A percentile compares a stretch with the other conserved stretches of the same genome.
Evolutionary conservation across 2,329 filamentous ascomycete species (phyloP).

Genomic region (Pseudocercospora eumusae): DNA sequence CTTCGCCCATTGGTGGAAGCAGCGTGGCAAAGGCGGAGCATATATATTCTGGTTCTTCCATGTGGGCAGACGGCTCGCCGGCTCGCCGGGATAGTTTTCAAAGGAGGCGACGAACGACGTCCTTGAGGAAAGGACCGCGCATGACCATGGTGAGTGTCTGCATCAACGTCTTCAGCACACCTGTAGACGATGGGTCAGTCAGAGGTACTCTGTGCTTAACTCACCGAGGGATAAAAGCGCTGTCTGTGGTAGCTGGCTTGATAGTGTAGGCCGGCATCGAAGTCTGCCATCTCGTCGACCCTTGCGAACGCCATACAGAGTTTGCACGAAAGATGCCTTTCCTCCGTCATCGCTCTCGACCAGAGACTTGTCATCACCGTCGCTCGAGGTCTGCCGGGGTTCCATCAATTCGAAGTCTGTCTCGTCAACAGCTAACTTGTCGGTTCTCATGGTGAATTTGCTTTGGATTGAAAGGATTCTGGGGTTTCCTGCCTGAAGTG

Average conservation of each 20-base stretch:
- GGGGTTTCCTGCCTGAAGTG: neutral
- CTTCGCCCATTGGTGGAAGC: neutral
- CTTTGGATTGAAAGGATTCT: neutral
- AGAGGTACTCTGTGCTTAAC: neutral
- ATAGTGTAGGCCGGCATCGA: neutral
- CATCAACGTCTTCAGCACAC: neutral
- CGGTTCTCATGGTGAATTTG: neutral
- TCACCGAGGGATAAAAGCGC: neutral
- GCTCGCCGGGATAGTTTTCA: neutral
- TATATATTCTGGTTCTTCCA: neutral
- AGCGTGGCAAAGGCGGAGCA: neutral
- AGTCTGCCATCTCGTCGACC: neutral
- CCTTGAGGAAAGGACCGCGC: neutral
- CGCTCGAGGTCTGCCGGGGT: neutral
- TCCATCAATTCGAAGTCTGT: neutral
- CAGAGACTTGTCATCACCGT: neutral
- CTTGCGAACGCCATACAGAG: neutral
- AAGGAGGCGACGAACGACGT: neutral
- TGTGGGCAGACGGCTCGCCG: neutral
- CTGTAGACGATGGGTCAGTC: neutral
- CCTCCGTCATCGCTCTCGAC: neutral
- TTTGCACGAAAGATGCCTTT: neutral
- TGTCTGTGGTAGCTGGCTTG: neutral
- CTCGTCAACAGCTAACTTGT: neutral
- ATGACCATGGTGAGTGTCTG: neutral